These are phyloP conservation scores for Cylindrodendrum hubeiense DNA, from an alignment of 2,329 filamentous ascomycete species.

Conservation along the genomic window DNA sequence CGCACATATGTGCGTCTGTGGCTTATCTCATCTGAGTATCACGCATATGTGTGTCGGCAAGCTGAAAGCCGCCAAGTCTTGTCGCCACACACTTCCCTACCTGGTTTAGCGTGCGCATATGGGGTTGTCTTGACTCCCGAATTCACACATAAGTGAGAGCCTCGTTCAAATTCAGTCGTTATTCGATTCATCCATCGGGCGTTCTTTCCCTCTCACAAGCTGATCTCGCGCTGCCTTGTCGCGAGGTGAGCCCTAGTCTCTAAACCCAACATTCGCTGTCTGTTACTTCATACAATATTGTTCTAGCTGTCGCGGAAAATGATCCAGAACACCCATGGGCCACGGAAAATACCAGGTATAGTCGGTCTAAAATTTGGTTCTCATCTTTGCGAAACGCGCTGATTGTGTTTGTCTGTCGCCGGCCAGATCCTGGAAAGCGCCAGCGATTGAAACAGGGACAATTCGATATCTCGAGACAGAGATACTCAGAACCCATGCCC, in stretches of 20 bases:
- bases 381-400: background rate
- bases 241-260: too few relatives aligned
- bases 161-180: background rate
- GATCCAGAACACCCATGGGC: too few relatives aligned
- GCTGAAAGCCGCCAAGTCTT: background rate
- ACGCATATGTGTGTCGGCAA: background rate
- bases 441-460: background rate
- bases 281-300: too few relatives aligned
- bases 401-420: background rate
- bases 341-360: too few relatives aligned
- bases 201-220: too few relatives aligned
- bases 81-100: background rate
- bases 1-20: background rate
- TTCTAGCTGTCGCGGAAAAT: too few relatives aligned
- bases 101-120: background rate
- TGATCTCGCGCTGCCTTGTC: too few relatives aligned
- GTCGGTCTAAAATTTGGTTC: too few relatives aligned
- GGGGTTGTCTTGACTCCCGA: background rate
- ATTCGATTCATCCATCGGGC: too few relatives aligned
- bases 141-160: background rate
- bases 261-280: too few relatives aligned
- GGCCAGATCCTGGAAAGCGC: background rate
- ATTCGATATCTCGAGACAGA: background rate
- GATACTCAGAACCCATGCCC: background rate
- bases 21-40: background rate